Evolutionary conservation across 352 stramenopile genomes (phyloP), one percentile per base, ranked within the genome.

Genomic region (Phytophthora ohioensis): DNA sequence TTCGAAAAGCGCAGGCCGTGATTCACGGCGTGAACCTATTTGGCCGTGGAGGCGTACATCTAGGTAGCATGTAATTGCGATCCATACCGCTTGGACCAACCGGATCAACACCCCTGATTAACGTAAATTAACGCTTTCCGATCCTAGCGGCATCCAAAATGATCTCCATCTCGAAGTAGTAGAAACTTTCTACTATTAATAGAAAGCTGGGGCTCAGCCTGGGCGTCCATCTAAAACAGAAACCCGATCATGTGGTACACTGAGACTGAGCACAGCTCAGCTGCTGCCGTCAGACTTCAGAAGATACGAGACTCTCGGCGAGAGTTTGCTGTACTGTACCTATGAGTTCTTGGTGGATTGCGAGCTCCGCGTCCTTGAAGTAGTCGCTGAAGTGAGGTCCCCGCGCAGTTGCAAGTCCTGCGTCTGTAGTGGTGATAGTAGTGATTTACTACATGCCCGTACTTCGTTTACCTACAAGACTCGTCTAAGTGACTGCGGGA

Each of bases 401-500:
- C 48, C 36, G 9, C 48, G 46, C 58, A 57, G 35, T 39, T 66
- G 54, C 64, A 58, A 58, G 47, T 38, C 46, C 30, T 13, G n/a
- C 10, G 49, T 35, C 31, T 12, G 34, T 27, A 42, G 6, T 13
- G 36, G 13, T 38, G 56, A 57, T 41, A 46, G 45, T 43, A 45
- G 57, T 57, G 21, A 21, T 21, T 21, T 21, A 21, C 21, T 21
- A 21, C 21, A 1, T 21, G 21, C 21, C 21, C 21, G 21, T 41
- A 67, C 65, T 73, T 73, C 58, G 31, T 64, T 61, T 61, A 53
- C n/a, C 17, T 10, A 31, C 36, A 48, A 17, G 12, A 13, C 52
- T 55, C 36, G 43, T 49, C 43, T 69, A 48, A 51, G 3, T 59
- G 57, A 68, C 43, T 49, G 41, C n/a, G 38, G 21, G 13, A 36